Percentiles rank a stretch among this genome's conserved stretches.
Conservation (phyloP, 192 early-diverging fungal genomes). For the Backusella westeae region DNA sequence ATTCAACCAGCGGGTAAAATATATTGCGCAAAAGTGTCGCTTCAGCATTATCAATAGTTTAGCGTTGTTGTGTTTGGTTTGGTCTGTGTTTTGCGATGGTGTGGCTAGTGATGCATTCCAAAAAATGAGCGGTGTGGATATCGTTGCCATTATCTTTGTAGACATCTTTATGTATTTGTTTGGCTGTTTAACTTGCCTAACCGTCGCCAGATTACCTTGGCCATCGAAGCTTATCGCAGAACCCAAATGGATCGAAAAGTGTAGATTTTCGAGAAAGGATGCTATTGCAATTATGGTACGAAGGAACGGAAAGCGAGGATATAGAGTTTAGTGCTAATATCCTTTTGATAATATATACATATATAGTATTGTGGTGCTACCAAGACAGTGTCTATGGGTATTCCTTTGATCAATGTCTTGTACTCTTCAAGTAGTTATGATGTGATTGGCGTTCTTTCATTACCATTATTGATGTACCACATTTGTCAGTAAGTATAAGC, state of each 20-base stretch:
- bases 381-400: conserved; percentile 68
- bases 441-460: conserved; percentile 49
- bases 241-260: conserved; percentile 24
- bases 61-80: conserved; percentile 59
- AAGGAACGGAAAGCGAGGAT: neutral
- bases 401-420: conserved; percentile 68
- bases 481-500: conserved; percentile 25
- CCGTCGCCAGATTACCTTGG: conserved; percentile 36
- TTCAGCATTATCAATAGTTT: conserved; percentile 54
- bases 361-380: conserved; percentile 63
- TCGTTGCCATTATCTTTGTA: conserved; percentile 51
- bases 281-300: conserved; percentile 54
- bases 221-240: conserved; percentile 18
- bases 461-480: conserved; percentile 65
- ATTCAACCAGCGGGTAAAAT: conserved; percentile 38
- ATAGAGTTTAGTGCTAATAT: neutral
- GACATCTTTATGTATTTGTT: conserved; percentile 46
- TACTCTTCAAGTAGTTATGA: conserved; percentile 42
- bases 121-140: conserved; percentile 40
- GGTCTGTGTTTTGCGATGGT: conserved; percentile 71
- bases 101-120: conserved; percentile 53
- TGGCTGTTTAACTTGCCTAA: conserved; percentile 44
- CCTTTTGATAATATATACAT: neutral
- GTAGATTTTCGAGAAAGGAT: conserved; percentile 41
- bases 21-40: conserved; percentile 41